Conservation (phyloP, 306 rosid genomes). For the Vicia villosa region DNA sequence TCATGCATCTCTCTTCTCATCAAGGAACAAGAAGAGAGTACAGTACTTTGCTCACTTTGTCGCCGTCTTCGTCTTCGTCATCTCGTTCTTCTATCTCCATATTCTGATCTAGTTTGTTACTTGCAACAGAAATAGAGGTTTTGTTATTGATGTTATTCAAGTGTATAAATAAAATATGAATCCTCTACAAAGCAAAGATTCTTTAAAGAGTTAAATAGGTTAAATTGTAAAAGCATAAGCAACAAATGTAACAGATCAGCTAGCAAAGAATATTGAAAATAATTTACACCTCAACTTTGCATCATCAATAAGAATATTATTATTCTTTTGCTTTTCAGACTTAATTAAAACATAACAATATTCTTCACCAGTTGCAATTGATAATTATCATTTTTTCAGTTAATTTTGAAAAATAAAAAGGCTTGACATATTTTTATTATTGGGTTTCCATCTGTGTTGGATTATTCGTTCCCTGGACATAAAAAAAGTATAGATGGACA, state of each 20-base stretch:
- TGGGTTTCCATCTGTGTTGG: too few relatives aligned
- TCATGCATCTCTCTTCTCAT: constrained; percentile 41
- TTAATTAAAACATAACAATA: constrained; percentile 31
- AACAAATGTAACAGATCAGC: constrained; percentile 49
- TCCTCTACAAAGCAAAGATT: constrained; percentile 25
- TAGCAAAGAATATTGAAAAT: constrained; percentile 23
- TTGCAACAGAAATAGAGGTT: background rate
- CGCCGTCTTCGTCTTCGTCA: constrained; percentile 37
- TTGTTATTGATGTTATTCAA: background rate
- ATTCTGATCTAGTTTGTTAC: constrained; percentile 7
- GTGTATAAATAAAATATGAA: constrained; percentile 31
- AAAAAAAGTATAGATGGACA: background rate
- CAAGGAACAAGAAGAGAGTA: constrained; percentile 43
- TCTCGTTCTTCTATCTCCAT: constrained; percentile 52
- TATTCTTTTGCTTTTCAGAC: constrained; percentile 42
- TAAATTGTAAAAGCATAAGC: background rate
- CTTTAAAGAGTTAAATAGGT: constrained; percentile 13
- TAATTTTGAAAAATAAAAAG: too few relatives aligned
- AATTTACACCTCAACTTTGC: constrained; percentile 19
- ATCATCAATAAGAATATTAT: constrained; percentile 40
- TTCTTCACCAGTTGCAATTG: constrained; percentile 30
- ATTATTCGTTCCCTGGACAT: too few relatives aligned
- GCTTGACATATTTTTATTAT: too few relatives aligned
- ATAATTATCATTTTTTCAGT: too few relatives aligned
- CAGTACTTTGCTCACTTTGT: background rate